These are phyloP conservation scores for Sporothrix schenckii DNA, from an alignment of 2,329 filamentous ascomycete genomes.

Conservation along the genomic window DNA sequence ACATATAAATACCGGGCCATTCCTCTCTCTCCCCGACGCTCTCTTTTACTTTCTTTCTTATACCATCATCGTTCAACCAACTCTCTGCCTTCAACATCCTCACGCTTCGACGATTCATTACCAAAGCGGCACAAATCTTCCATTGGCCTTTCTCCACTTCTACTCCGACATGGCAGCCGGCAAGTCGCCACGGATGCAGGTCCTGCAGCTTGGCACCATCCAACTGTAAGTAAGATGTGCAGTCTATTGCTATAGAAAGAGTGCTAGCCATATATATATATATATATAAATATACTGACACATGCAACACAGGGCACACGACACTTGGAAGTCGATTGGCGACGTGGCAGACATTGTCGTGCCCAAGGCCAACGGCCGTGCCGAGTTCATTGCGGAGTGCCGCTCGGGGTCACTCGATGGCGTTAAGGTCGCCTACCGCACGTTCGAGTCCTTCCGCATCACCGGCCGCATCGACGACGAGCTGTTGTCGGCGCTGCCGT, in stretches of 20 bases:
- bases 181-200: slow-evolving; percentile 45
- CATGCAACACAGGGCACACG: slow-evolving; percentile 59
- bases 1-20: neutral
- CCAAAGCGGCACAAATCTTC: too few relatives aligned
- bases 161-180: slow-evolving; percentile 37
- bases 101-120: neutral
- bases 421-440: slow-evolving; percentile 53
- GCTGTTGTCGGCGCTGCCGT: slow-evolving; percentile 61
- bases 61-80: neutral
- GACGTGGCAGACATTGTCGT: slow-evolving; percentile 66
- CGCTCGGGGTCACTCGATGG: slow-evolving; percentile 33
- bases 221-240: slow-evolving; percentile 53
- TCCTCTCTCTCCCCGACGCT: neutral
- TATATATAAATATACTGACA: neutral
- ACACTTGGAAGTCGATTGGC: slow-evolving; percentile 64
- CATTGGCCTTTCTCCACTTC: too few relatives aligned
- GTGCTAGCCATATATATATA: too few relatives aligned
- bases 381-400: slow-evolving; percentile 35
- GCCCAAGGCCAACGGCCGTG: slow-evolving; percentile 31
- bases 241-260: neutral
- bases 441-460: slow-evolving; percentile 63
- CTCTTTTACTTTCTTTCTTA: neutral
- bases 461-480: slow-evolving; percentile 74
- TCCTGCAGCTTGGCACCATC: slow-evolving; percentile 65
- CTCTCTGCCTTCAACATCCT: neutral